Conservation (phyloP, 1,139 yeast genomes). For the Pichia sp. region DNA sequence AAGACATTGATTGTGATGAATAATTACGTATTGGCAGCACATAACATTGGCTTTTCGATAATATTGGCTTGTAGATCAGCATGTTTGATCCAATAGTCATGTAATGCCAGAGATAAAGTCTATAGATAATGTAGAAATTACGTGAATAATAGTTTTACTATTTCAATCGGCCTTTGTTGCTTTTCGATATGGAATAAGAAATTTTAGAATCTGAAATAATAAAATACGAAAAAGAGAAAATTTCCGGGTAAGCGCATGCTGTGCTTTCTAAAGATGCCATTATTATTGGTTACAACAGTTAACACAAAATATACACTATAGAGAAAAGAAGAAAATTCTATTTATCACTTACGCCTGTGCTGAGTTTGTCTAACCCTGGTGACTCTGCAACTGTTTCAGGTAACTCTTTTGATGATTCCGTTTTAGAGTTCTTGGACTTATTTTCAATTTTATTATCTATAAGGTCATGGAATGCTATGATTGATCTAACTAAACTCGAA, state of each 20-base stretch:
- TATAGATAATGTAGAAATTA: background rate
- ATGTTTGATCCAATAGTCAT: background rate
- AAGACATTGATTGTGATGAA: background rate
- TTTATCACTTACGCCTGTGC: background rate
- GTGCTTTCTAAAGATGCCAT: background rate
- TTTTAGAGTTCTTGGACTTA: conserved; percentile 34
- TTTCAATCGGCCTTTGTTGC: background rate
- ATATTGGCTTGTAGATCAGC: background rate
- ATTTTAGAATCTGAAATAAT: too few relatives aligned
- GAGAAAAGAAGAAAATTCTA: background rate
- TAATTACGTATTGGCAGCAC: background rate
- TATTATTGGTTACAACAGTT: background rate
- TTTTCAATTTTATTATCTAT: conserved; percentile 93
- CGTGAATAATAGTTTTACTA: background rate
- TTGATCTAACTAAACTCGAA: conserved; percentile 84
- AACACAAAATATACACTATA: background rate
- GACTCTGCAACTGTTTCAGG: background rate
- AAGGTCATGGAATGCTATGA: conserved; percentile 92
- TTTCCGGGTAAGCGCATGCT: background rate
- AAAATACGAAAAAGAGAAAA: background rate
- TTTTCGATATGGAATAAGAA: too few relatives aligned
- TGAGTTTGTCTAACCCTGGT: background rate
- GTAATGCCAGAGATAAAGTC: background rate
- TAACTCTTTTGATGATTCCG: background rate
- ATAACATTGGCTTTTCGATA: background rate